Evolutionary conservation across 1,284 basidiomycete species (phyloP).

Genomic region (Waitea zeae): DNA sequence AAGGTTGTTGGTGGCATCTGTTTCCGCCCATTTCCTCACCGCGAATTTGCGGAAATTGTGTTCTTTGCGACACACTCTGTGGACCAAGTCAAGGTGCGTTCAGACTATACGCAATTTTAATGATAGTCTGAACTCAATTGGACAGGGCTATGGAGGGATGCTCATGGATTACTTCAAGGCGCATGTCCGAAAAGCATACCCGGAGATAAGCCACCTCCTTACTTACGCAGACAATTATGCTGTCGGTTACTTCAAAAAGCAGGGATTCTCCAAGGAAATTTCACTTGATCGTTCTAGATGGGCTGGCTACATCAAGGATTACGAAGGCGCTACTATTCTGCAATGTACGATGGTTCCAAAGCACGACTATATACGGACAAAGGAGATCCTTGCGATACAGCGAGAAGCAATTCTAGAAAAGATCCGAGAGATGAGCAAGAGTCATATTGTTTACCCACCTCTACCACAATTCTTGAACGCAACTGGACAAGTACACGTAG

Average conservation of each 20-base stretch:
- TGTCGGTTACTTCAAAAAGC: constrained; percentile 98
- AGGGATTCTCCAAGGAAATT: constrained; percentile 97
- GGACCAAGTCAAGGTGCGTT: constrained; percentile 88
- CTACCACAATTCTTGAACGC: constrained; percentile 67
- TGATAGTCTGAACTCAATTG: constrained; percentile 4
- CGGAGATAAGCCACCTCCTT: constrained; percentile 84
- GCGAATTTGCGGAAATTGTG: constrained; percentile 95
- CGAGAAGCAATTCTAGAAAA: constrained; percentile 81
- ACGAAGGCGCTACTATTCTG: constrained; percentile 99
- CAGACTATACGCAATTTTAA: neutral
- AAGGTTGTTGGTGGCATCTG: constrained; percentile 98
- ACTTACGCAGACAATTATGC: constrained; percentile 99
- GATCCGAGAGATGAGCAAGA: constrained; percentile 77
- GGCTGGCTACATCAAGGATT: constrained; percentile 99
- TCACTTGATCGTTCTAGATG: constrained; percentile 79
- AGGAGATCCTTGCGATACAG: constrained; percentile 65
- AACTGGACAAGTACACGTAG: constrained; percentile 33
- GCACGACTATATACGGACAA: constrained; percentile 80
- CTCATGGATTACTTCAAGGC: constrained; percentile 99
- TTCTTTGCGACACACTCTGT: constrained; percentile 96
- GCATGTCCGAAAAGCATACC: constrained; percentile 68
- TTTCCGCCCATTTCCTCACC: constrained; percentile 89
- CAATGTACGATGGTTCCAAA: constrained; percentile 90
- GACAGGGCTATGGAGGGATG: constrained; percentile 91
- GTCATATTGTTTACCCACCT: constrained; percentile 78